Evolutionary conservation across 257 asterid genomes (phyloP).

Genomic region (Misopates orontium): DNA sequence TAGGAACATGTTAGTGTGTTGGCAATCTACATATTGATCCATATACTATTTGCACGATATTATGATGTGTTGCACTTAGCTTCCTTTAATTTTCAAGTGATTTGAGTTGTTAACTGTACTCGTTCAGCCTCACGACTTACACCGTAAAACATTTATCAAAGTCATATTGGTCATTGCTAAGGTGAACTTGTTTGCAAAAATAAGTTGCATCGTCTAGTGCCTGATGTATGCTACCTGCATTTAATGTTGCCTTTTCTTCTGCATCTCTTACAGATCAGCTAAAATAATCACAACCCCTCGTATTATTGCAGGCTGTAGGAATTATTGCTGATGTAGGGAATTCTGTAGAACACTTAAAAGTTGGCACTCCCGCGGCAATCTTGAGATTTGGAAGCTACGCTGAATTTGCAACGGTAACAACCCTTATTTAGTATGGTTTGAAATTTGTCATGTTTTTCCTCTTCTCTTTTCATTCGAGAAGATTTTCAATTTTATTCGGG

Average conservation of each 20-base stretch:
- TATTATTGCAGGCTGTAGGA: slow-evolving; percentile 81
- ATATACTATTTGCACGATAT: too few relatives aligned
- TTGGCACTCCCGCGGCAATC: slow-evolving; percentile 93
- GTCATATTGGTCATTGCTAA: too few relatives aligned
- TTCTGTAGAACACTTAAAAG: slow-evolving; percentile 72
- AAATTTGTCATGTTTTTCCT: neutral
- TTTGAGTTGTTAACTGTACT: too few relatives aligned
- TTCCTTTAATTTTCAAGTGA: too few relatives aligned
- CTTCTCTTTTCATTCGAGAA: neutral
- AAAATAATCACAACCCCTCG: too few relatives aligned
- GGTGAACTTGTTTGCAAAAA: too few relatives aligned
- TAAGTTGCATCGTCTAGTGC: too few relatives aligned
- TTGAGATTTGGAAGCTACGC: slow-evolving; percentile 93
- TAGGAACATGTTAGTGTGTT: too few relatives aligned
- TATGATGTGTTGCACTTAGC: too few relatives aligned
- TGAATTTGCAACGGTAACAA: slow-evolving; percentile 69
- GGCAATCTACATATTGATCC: too few relatives aligned
- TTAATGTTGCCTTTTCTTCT: neutral
- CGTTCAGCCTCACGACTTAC: too few relatives aligned
- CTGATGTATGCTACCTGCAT: slow-evolving; percentile 14
- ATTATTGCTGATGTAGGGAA: slow-evolving; percentile 89
- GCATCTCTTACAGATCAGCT: neutral
- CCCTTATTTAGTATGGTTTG: slow-evolving; percentile 11
- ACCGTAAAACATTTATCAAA: too few relatives aligned
- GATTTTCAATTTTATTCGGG: neutral